Base-by-base conservation (phyloP, 768 basidiomycete species). In the Podaxis carcinomalis region DNA sequence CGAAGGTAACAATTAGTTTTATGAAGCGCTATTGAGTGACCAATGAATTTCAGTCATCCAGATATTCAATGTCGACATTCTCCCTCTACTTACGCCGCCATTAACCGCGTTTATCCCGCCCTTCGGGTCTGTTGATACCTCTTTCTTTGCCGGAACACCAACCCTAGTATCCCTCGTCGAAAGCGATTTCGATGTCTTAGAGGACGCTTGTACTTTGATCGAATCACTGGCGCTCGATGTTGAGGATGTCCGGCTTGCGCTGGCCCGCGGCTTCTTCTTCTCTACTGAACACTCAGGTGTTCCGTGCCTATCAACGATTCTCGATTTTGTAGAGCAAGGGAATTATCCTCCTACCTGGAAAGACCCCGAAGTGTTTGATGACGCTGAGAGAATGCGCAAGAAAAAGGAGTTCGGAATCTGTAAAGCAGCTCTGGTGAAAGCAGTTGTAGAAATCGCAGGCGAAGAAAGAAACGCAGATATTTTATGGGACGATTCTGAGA, bases 391-490 rank as follows among this genome's bases (percentile, higher is more conserved):
- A 61, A 77, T 79, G 61, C 74, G 77, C 51, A 87, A 83, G 72
- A 84, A 90, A 70, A 89, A 89, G 69, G 80, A 82, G 1, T 89
- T 95, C 63, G 85, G 87, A 65, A 82, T 87, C 28, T 92, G 92
- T 75, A 95, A 95, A 73, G 89, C 88, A 3, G 92, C 91, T 0
- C 77, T 94, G 7, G 87, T 94, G 72, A 93, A 93, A 67, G 84
- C 89, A 2, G 83, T 95, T 14, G 92, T 95, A 28, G 93, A 93
- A 68, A 85, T 90, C 42, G 85, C 91, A 7, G 92, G 92, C 40
- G 90, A 93, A 69, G 89, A 90, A 63, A 83, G 81, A 64, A 93
- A 91, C 64, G 83, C 82, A 63, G 87, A 92, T 53, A 82, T 87
- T 6, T 75, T 93, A n/a, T 93, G 90, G 86, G 85, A 88, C 64